Evolutionary conservation across 2,329 filamentous ascomycete species (phyloP).

Genomic region (Cercospora janseana): DNA sequence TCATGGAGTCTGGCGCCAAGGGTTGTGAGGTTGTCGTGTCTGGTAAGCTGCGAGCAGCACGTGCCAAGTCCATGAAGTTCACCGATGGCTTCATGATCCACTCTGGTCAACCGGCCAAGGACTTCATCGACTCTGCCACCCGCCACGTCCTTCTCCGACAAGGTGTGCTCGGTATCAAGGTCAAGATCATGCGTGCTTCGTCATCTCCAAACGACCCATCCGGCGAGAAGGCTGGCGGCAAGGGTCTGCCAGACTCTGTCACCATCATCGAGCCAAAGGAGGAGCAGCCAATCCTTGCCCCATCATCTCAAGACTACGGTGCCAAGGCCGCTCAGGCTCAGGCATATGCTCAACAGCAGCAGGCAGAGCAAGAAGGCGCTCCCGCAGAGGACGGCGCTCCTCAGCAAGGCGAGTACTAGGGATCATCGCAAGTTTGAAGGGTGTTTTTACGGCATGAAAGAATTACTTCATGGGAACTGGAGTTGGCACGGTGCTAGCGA

Average conservation of each 20-base stretch:
- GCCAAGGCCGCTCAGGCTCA: conserved; percentile 76
- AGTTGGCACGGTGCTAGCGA: background rate
- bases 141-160: conserved; percentile 99
- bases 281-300: conserved; percentile 91
- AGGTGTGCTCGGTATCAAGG: conserved; percentile 99
- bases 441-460: conserved; percentile 10
- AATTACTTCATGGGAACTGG: background rate
- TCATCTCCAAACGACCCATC: conserved; percentile 68
- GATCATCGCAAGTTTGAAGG: conserved; percentile 3
- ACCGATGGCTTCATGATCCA: conserved; percentile 99
- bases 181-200: conserved; percentile 99
- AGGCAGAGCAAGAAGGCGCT: conserved; percentile 37
- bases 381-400: conserved; percentile 27
- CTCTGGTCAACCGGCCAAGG: conserved; percentile 98
- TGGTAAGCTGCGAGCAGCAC: conserved; percentile 96
- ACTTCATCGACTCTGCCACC: conserved; percentile 98
- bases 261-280: conserved; percentile 99
- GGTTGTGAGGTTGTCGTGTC: conserved; percentile 99
- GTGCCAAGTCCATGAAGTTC: conserved; percentile 99
- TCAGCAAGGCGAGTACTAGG: conserved; percentile 18
- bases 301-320: conserved; percentile 97
- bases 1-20: conserved; percentile 99
- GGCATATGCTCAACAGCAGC: conserved; percentile 58
- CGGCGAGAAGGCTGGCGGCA: conserved; percentile 96
- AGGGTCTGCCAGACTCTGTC: conserved; percentile 96